Conservation (phyloP, 345 rosid species). For the Syzygium aromaticum region DNA sequence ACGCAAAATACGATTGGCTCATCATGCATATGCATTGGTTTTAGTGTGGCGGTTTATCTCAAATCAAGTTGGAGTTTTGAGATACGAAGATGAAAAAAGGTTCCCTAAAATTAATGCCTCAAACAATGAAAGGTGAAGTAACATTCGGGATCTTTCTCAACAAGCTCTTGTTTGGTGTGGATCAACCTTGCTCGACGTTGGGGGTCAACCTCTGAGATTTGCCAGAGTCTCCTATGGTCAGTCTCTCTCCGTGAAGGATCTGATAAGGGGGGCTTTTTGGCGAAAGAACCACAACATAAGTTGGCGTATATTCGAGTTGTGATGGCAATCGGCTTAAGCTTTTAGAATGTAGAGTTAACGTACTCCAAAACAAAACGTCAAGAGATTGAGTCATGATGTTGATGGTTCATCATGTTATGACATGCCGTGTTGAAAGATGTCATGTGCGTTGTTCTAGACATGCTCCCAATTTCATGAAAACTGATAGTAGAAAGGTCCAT, state of each 20-base stretch:
- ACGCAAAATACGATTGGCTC: not conserved
- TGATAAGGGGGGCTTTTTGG: slow-evolving; percentile 70
- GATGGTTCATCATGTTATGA: not conserved
- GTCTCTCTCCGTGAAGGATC: slow-evolving; percentile 68
- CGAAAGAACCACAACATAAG: slow-evolving; percentile 72
- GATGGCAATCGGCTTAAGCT: slow-evolving; percentile 33
- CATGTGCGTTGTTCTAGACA: not conserved
- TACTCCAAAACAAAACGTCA: not conserved
- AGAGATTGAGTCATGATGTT: not conserved
- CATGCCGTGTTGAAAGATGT: not conserved
- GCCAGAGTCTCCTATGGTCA: slow-evolving; percentile 67
- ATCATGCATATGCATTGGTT: not conserved
- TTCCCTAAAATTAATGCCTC: slow-evolving; percentile 28
- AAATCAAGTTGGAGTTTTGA: not conserved
- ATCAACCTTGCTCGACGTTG: slow-evolving; percentile 61
- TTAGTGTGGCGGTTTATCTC: not conserved
- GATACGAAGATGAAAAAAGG: not conserved
- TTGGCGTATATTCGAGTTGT: slow-evolving; percentile 77
- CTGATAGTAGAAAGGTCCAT: not conserved
- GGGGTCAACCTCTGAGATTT: slow-evolving; percentile 68
- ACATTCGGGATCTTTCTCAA: slow-evolving; percentile 76
- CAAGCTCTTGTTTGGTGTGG: slow-evolving; percentile 42
- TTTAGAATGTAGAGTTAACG: not conserved
- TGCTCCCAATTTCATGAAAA: not conserved
- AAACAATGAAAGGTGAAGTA: slow-evolving; percentile 79